phyloP scores from a whole-genome alignment of 2,329 filamentous ascomycete genomes.

The Diaporthe amygdali region DNA sequence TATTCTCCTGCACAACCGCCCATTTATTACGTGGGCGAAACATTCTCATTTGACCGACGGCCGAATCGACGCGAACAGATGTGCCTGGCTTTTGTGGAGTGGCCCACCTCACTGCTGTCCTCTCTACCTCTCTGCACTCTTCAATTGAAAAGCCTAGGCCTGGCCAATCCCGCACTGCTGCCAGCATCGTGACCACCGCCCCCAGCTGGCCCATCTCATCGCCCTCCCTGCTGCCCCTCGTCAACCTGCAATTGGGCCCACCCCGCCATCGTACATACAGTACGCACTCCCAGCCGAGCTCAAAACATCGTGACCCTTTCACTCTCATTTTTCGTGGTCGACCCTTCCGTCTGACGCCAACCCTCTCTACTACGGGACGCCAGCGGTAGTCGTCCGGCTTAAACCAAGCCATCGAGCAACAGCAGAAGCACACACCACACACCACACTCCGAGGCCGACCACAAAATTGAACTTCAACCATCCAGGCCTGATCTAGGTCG shows the following conservation, averaged over 20 bases:
- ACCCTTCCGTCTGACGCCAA: neutral
- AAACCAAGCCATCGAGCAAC: neutral
- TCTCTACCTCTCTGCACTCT: conserved; percentile 8
- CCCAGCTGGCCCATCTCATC: neutral
- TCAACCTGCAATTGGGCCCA: neutral
- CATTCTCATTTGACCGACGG: conserved; percentile 7
- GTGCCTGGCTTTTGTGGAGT: conserved; percentile 11
- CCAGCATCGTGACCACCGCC: conserved; percentile 14
- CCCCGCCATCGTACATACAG: neutral
- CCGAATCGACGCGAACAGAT: conserved; percentile 4
- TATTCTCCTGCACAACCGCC: neutral
- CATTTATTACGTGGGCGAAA: conserved; percentile 25
- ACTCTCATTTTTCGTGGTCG: neutral
- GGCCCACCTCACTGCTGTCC: neutral
- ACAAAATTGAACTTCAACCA: neutral
- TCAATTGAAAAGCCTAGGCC: conserved; percentile 15
- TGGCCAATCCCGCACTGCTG: neutral
- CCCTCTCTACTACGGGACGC: neutral
- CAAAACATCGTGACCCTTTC: neutral
- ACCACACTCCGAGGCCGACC: neutral
- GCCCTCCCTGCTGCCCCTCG: conserved; percentile 2
- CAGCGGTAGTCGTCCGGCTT: neutral
- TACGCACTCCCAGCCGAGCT: neutral
- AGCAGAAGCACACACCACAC: neutral
- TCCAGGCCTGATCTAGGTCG: conserved; percentile 5